These are phyloP conservation scores for Colletotrichum cuscutae DNA, from an alignment of 2,329 filamentous ascomycete genomes.

Conservation along the genomic window DNA sequence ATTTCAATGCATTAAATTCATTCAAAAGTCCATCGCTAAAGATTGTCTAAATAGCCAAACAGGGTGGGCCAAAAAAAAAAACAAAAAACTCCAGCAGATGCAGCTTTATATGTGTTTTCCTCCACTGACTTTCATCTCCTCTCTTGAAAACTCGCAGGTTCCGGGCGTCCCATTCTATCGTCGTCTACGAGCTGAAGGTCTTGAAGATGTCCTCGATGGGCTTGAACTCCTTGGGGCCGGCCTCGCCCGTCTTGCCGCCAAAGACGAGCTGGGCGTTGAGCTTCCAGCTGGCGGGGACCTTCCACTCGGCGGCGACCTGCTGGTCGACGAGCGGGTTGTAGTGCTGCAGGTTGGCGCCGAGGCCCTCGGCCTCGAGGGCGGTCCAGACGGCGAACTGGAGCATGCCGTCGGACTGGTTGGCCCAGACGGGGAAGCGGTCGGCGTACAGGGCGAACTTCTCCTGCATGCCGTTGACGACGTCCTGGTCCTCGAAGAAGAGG, in stretches of 20 bases:
- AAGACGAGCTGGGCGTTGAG: conserved; percentile 89
- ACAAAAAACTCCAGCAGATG: conserved; percentile 20
- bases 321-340: conserved; percentile 89
- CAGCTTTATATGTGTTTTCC: not conserved
- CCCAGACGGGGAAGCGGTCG: conserved; percentile 83
- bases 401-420: conserved; percentile 82
- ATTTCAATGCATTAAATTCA: conserved; percentile 30
- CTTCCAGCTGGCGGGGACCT: conserved; percentile 77
- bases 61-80: not conserved
- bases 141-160: too few relatives aligned
- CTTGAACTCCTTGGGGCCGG: conserved; percentile 72
- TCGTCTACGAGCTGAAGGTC: conserved; percentile 64
- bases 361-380: conserved; percentile 82
- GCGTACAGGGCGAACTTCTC: conserved; percentile 78
- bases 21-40: conserved; percentile 20
- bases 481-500: conserved; percentile 87
- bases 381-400: conserved; percentile 85
- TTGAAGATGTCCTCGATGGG: conserved; percentile 75
- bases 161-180: not conserved
- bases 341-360: conserved; percentile 91
- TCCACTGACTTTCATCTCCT: not conserved
- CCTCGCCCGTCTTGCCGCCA: conserved; percentile 68
- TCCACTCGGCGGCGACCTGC: conserved; percentile 76
- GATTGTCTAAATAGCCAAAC: not conserved
- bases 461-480: conserved; percentile 73